These are phyloP conservation scores for Cystobasidium onofrii DNA, from an alignment of 768 basidiomycete genomes.

Conservation along the genomic window DNA sequence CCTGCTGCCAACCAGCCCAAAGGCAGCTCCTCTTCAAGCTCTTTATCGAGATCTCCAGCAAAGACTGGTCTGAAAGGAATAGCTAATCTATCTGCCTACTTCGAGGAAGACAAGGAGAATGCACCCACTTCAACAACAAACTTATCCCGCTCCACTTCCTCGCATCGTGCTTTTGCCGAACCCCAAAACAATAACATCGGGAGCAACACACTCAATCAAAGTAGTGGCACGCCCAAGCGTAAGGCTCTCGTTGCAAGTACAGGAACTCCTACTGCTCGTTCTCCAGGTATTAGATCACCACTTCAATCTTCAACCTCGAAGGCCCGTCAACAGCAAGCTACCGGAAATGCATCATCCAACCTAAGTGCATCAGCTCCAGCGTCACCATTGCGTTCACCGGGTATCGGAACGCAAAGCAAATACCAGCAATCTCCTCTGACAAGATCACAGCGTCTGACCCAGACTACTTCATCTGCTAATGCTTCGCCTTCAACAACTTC, in stretches of 20 bases:
- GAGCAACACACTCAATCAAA: neutral
- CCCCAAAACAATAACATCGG: neutral
- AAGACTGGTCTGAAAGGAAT: neutral
- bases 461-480: neutral
- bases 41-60: neutral
- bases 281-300: neutral
- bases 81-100: neutral
- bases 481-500: neutral
- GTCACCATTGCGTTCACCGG: neutral
- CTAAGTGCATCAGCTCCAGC: neutral
- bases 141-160: neutral
- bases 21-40: neutral
- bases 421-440: constrained; percentile 5
- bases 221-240: neutral
- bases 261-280: neutral
- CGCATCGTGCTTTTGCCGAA: neutral
- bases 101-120: neutral
- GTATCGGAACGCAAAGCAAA: neutral
- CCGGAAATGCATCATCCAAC: neutral
- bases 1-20: neutral
- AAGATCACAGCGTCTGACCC: neutral
- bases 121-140: neutral
- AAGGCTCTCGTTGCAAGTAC: neutral
- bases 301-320: neutral
- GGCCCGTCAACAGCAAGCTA: neutral